Base-by-base conservation (phyloP, 2,329 filamentous ascomycete species). In the Epichloe sibirici region DNA sequence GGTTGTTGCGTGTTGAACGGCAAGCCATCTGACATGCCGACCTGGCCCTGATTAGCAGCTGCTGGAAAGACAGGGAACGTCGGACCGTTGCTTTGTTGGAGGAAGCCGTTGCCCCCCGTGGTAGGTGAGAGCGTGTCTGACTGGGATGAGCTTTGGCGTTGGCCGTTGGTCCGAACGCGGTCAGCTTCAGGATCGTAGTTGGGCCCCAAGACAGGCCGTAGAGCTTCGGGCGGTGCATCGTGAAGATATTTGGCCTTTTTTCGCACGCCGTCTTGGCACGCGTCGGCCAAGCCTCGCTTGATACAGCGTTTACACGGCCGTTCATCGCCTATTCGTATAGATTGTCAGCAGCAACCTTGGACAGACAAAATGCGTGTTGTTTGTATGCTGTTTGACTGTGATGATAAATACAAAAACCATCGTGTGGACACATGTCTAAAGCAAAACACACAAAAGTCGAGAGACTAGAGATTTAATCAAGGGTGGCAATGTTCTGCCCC, bases 231-330 rank as follows among this genome's bases (percentile, higher is more conserved):
- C 38, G 91, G 90, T 28, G 91, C 90, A 76, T 97, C 93, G 65
- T 97, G 90, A 53, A 98, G 86, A 68, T 98, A 98, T 69, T 98
- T 98, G 50, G 93, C 93, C 77, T 97, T 98, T 71, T 98, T 98
- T 57, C 93, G 86, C 49, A 97, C 90, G 51, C 93, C 93, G 65
- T 98, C 93, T 68, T 95, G 90, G 65, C 93, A 98, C 56, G 82
- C 82, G 66, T 95, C 90, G 62, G 90, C 87, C 23, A 97, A 79
- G 45, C 89, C 88, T 61, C 93, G 85, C 70, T 96, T 96, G 61
- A 97, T 89, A 68, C 93, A 98, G 63, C 93, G 79, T 64, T 90
- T 82, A 66, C 93, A 98, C 51, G 93, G 93, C 61, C 93, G 81
- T 69, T 98, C 91, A 67, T 98, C 93, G 63, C 91, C 93, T 97